A percentile compares a stretch with the other conserved stretches of the same genome.
Conservation (phyloP, 208 protist genomes). For the Zelonia costaricensis region DNA sequence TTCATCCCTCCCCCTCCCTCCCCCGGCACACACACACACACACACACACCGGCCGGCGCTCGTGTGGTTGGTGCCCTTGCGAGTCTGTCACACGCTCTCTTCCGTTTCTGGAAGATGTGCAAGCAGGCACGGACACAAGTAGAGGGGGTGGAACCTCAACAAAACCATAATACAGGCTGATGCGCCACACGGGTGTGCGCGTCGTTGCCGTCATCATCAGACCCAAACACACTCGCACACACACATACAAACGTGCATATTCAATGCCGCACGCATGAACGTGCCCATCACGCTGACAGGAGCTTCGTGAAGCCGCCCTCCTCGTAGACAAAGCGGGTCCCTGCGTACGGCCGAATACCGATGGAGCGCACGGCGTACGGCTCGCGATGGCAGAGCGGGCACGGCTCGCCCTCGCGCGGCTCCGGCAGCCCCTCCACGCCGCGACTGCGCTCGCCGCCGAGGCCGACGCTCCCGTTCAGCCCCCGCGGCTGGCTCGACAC, state of each 20-base stretch:
- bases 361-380: slow-evolving; percentile 37
- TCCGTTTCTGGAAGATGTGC: not conserved
- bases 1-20: not conserved
- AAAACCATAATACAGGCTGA: no score
- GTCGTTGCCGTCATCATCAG: no score
- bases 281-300: not conserved
- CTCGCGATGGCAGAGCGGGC: slow-evolving; percentile 62
- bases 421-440: not conserved
- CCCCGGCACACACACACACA: not conserved
- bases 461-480: not conserved
- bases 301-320: slow-evolving; percentile 36
- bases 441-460: not conserved
- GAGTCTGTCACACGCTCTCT: no score
- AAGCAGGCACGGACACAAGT: no score
- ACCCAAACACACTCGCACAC: not conserved
- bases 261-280: no score
- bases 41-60: not conserved
- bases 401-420: slow-evolving; percentile 23
- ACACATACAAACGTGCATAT: not conserved
- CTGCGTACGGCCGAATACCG: slow-evolving; percentile 46
- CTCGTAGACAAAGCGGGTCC: slow-evolving; percentile 67
- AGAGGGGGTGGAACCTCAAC: no score
- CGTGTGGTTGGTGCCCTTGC: no score
- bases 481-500: not conserved
- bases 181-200: no score